A percentile compares a stretch with the other conserved stretches of the same genome.
Evolutionary conservation across 768 basidiomycete species (phyloP).

Genomic region (Rhizopogon vinicolor): DNA sequence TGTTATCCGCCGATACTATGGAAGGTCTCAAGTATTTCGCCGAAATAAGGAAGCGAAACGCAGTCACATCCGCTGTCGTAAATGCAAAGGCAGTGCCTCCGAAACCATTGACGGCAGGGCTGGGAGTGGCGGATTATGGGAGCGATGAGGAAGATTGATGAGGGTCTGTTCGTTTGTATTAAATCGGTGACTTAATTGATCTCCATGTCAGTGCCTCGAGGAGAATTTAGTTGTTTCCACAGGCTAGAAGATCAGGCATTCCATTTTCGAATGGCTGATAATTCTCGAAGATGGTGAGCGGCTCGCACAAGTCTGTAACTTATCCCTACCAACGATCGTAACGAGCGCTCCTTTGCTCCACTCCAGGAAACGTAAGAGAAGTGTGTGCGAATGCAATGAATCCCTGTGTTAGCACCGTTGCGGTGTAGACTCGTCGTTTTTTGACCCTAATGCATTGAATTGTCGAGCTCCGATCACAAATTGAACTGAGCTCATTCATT

Average conservation of each 20-base stretch:
- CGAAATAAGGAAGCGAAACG: slow-evolving; percentile 74
- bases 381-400: not conserved
- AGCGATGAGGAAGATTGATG: slow-evolving; percentile 58
- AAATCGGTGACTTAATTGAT: not conserved
- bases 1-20: slow-evolving; percentile 80
- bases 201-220: not conserved
- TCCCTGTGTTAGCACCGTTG: too few relatives aligned
- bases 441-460: not conserved
- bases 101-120: slow-evolving; percentile 32
- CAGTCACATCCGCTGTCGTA: slow-evolving; percentile 12
- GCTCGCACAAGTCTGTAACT: not conserved
- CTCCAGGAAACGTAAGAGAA: not conserved
- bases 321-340: not conserved
- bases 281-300: not conserved
- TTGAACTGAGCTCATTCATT: not conserved
- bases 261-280: too few relatives aligned
- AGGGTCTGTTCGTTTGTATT: slow-evolving; percentile 4
- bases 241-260: not conserved
- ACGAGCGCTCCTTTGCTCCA: not conserved
- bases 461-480: not conserved
- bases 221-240: not conserved
- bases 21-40: slow-evolving; percentile 91
- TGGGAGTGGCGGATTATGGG: slow-evolving; percentile 73
- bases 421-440: not conserved
- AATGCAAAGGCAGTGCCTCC: slow-evolving; percentile 24